Evolutionary conservation across 31 red algal species (phyloP).

Genomic region (Porphyra umbilicalis): DNA sequence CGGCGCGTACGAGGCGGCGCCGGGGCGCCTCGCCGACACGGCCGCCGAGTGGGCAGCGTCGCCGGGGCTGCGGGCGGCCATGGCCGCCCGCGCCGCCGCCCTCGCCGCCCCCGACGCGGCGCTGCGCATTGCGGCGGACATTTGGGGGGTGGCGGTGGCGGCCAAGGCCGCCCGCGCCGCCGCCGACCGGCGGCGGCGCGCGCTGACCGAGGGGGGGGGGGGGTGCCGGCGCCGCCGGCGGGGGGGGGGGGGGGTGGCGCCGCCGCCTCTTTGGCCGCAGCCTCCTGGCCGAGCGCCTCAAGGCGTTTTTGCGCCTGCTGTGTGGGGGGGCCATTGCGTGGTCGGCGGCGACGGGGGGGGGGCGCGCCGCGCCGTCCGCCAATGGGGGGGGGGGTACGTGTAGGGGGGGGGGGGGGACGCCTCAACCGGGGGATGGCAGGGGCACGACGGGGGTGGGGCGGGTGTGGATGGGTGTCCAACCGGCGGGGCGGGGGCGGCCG

Average conservation of each 20-base stretch:
- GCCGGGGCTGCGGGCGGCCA: conserved; percentile 19
- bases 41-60: conserved; percentile 38
- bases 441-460: no score
- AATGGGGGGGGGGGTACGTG: not conserved
- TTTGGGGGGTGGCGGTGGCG: conserved; percentile 37
- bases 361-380: not conserved
- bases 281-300: not conserved
- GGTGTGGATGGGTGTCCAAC: no score
- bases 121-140: conserved; percentile 39
- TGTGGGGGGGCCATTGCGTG: not conserved
- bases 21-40: conserved; percentile 16
- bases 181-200: no score
- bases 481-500: no score
- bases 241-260: not conserved
- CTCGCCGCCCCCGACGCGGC: conserved; percentile 27
- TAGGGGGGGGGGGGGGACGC: no score
- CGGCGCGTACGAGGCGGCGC: conserved; percentile 23
- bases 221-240: not conserved
- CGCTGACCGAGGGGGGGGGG: no score
- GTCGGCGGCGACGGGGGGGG: not conserved
- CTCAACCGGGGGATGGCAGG: no score
- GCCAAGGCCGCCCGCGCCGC: not conserved
- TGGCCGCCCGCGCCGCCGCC: conserved; percentile 33
- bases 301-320: not conserved
- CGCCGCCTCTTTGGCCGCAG: not conserved